These are phyloP conservation scores for Reticulascus tulasneorum DNA, from an alignment of 2,329 filamentous ascomycete species.

Conservation along the genomic window DNA sequence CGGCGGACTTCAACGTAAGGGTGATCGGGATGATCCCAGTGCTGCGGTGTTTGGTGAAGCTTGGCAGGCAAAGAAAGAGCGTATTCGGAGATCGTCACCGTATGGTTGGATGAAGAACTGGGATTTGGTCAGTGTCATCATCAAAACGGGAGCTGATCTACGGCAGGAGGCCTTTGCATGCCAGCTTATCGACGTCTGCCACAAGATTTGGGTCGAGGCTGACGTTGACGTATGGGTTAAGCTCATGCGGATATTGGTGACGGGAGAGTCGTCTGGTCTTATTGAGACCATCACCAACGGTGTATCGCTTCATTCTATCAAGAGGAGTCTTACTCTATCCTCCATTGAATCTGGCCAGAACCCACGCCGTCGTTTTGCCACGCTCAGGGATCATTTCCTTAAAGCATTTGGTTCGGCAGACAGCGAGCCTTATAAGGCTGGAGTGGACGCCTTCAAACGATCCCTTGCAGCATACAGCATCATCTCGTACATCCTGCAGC, in stretches of 20 bases:
- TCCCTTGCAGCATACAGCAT: conserved; percentile 84
- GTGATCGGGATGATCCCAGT: conserved; percentile 80
- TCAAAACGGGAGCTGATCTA: conserved; percentile 80
- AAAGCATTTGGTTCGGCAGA: conserved; percentile 73
- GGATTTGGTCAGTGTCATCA: conserved; percentile 82
- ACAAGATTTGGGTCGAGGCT: conserved; percentile 77
- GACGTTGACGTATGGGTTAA: conserved; percentile 80
- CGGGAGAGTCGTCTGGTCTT: conserved; percentile 77
- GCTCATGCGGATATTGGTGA: conserved; percentile 81
- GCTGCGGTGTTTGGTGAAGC: conserved; percentile 84
- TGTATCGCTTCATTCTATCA: conserved; percentile 80
- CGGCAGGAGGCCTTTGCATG: conserved; percentile 84
- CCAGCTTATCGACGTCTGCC: conserved; percentile 76
- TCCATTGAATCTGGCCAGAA: conserved; percentile 64
- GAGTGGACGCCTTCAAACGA: conserved; percentile 73
- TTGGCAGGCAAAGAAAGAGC: conserved; percentile 79
- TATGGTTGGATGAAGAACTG: conserved; percentile 90
- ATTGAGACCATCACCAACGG: conserved; percentile 88
- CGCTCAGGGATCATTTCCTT: conserved; percentile 75
- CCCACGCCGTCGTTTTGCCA: conserved; percentile 71
- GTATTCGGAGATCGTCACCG: conserved; percentile 76
- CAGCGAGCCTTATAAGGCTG: conserved; percentile 64
- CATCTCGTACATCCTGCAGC: conserved; percentile 77
- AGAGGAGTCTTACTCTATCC: conserved; percentile 74
- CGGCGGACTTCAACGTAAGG: conserved; percentile 74